A percentile compares a stretch with the other conserved stretches of the same genome.
These are phyloP conservation scores for Zymoseptoria passerinii DNA, from an alignment of 2,329 filamentous ascomycete species.

Conservation along the genomic window DNA sequence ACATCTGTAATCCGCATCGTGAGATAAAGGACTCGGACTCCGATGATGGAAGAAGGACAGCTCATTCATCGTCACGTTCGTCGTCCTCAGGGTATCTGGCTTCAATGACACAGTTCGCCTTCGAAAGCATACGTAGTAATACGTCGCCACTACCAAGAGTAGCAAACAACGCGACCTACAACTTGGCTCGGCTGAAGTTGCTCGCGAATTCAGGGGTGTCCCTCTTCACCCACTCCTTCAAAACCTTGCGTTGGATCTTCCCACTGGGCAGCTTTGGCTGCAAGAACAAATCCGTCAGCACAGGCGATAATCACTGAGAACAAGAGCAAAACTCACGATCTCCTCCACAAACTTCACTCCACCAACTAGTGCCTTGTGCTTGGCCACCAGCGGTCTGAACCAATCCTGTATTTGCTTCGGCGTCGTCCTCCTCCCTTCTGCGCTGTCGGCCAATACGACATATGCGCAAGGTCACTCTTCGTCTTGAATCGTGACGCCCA, in stretches of 20 bases:
- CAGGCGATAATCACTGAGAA: background rate
- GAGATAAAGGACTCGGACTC: no score
- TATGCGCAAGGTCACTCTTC: conserved; percentile 49
- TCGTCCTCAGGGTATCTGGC: no score
- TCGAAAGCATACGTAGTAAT: no score
- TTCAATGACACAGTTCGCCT: no score
- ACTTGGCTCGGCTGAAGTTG: conserved; percentile 14
- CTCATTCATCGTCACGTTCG: no score
- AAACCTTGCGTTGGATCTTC: conserved; percentile 50
- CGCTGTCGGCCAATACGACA: conserved; percentile 42
- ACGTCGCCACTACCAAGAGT: no score
- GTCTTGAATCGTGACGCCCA: conserved; percentile 44
- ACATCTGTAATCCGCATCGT: no score
- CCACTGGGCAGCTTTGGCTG: conserved; percentile 48
- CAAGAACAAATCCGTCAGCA: background rate
- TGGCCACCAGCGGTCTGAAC: conserved; percentile 32
- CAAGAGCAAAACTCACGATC: conserved; percentile 27
- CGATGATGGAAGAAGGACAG: no score
- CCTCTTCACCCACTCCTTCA: conserved; percentile 50
- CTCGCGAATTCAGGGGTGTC: conserved; percentile 36
- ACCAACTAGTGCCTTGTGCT: conserved; percentile 34
- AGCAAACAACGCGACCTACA: conserved; percentile 8
- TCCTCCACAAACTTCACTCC: conserved; percentile 46
- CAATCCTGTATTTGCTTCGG: conserved; percentile 32
- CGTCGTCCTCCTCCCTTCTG: conserved; percentile 31